phyloP scores from a whole-genome alignment of 2,329 filamentous ascomycete genomes.

The Paraphaeosphaeria minitans region DNA sequence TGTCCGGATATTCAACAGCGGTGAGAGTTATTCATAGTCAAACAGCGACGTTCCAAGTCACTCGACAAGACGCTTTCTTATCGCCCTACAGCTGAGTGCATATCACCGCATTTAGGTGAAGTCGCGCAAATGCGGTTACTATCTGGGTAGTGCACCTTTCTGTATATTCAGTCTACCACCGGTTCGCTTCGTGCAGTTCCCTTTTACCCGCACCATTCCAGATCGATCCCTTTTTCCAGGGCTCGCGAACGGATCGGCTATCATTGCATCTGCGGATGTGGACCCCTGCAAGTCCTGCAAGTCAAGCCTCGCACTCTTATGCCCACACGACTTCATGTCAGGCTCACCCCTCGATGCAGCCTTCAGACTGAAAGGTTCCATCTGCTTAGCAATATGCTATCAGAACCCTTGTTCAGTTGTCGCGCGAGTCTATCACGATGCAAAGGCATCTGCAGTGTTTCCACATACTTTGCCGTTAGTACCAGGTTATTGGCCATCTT shows the following conservation, averaged over 20 bases:
- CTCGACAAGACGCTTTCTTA: conserved; percentile 13
- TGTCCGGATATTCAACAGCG: not conserved
- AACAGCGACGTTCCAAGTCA: not conserved
- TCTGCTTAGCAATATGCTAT: conserved; percentile 15
- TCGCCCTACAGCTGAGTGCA: conserved; percentile 16
- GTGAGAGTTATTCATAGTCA: not conserved
- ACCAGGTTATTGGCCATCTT: conserved; percentile 15
- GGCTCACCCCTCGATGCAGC: conserved; percentile 21
- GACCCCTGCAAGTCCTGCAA: conserved; percentile 17
- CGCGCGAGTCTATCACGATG: conserved; percentile 21
- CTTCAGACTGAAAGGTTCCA: conserved; percentile 3
- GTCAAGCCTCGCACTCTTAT: conserved; percentile 20
- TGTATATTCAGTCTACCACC: conserved; percentile 18
- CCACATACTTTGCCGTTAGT: not conserved
- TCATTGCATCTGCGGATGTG: conserved; percentile 21
- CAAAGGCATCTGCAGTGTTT: conserved; percentile 12
- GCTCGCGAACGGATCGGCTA: conserved; percentile 20
- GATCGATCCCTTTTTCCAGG: conserved; percentile 20
- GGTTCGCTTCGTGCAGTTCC: conserved; percentile 25
- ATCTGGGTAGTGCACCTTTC: conserved; percentile 16
- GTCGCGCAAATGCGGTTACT: conserved; percentile 16
- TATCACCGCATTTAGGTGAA: conserved; percentile 14
- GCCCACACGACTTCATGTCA: conserved; percentile 30
- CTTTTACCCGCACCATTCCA: conserved; percentile 33
- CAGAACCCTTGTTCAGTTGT: conserved; percentile 14